These are phyloP conservation scores for Leishmania arabica DNA, from an alignment of 208 protist genomes.

Conservation along the genomic window DNA sequence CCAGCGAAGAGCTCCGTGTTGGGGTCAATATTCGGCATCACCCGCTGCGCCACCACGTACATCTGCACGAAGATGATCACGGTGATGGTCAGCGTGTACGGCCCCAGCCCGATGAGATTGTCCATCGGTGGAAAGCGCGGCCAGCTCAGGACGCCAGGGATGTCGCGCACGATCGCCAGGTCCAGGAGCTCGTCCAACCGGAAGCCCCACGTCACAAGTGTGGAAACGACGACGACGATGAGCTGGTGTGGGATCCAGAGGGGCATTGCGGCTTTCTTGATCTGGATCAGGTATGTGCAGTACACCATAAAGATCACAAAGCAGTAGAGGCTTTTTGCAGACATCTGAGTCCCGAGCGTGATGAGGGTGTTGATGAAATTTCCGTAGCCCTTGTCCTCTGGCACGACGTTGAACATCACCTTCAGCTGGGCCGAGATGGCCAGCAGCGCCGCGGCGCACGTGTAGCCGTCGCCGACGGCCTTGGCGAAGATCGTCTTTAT, in stretches of 20 bases:
- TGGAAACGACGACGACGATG: conserved; percentile 61
- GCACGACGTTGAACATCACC: conserved; percentile 55
- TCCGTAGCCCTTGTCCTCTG: conserved; percentile 31
- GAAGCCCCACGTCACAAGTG: conserved; percentile 37
- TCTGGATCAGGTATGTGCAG: conserved; percentile 48
- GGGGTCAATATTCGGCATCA: conserved; percentile 53
- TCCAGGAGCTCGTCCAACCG: conserved; percentile 30
- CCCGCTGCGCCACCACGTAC: conserved; percentile 56
- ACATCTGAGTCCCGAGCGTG: conserved; percentile 30
- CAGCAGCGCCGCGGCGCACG: conserved; percentile 51
- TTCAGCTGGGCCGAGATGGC: conserved; percentile 49
- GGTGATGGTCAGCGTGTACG: conserved; percentile 60
- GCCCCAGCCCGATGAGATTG: conserved; percentile 47
- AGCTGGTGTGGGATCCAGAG: conserved; percentile 67
- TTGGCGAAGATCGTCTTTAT: conserved; percentile 63
- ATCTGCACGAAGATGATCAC: conserved; percentile 66
- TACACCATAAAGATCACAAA: conserved; percentile 51
- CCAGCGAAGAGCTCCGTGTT: conserved; percentile 59
- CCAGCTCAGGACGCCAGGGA: conserved; percentile 30
- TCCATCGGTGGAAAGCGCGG: conserved; percentile 43
- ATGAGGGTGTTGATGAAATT: conserved; percentile 38
- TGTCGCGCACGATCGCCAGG: conserved; percentile 42
- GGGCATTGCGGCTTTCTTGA: conserved; percentile 48
- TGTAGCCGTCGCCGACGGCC: conserved; percentile 63
- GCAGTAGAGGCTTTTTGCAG: conserved; percentile 39